phyloP scores from a whole-genome alignment of 768 basidiomycete genomes.

The Tricholoma saponaceum region DNA sequence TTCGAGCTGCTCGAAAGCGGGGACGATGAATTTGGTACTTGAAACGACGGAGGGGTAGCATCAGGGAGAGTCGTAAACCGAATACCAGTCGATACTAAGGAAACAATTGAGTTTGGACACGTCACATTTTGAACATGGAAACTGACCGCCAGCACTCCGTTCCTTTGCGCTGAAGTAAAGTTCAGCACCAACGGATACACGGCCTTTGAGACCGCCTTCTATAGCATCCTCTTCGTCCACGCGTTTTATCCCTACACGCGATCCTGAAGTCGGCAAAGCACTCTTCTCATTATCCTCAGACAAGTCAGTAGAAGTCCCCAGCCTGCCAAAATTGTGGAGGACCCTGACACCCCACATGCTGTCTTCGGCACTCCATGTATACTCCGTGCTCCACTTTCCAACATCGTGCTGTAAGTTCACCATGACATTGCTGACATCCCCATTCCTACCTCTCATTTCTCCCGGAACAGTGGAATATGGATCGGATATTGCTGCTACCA shows the following conservation, averaged over 20 bases:
- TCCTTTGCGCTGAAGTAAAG: conserved; percentile 92
- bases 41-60: conserved; percentile 62
- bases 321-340: conserved; percentile 87
- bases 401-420: conserved; percentile 88
- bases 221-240: conserved; percentile 94
- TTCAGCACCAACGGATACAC: conserved; percentile 90
- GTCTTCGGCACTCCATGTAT: conserved; percentile 91
- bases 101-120: background rate
- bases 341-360: conserved; percentile 88
- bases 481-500: conserved; percentile 85
- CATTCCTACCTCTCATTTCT: conserved; percentile 40
- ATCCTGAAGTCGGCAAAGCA: conserved; percentile 15
- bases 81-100: conserved; percentile 82
- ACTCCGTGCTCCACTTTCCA: conserved; percentile 91
- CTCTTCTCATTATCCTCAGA: conserved; percentile 30
- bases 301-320: conserved; percentile 35
- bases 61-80: conserved; percentile 94
- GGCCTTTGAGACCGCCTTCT: conserved; percentile 85
- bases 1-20: conserved; percentile 29
- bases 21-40: conserved; percentile 36
- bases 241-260: conserved; percentile 53
- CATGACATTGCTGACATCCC: conserved; percentile 67
- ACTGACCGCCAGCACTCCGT: conserved; percentile 84
- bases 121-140: background rate
- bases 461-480: conserved; percentile 49